These are phyloP conservation scores for Verticillium albo-atrum DNA, from an alignment of 2,329 filamentous ascomycete species.

Conservation along the genomic window DNA sequence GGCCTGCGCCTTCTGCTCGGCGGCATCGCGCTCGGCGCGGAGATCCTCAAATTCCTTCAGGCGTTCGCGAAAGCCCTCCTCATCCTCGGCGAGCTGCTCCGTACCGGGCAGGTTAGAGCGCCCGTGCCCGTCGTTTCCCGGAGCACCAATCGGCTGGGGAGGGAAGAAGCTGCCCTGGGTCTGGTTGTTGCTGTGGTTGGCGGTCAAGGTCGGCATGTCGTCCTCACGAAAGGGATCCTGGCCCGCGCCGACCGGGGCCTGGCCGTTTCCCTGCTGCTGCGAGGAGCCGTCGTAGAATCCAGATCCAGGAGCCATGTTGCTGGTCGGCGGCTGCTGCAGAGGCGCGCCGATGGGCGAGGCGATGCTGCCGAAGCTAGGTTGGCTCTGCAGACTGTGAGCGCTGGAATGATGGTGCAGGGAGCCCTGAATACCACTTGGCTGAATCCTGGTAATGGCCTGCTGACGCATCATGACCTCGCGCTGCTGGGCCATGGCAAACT, in stretches of 20 bases:
- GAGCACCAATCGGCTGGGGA: conserved; percentile 32
- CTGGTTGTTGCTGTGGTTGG: conserved; percentile 38
- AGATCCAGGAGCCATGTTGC: conserved; percentile 54
- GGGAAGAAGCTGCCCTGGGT: conserved; percentile 17
- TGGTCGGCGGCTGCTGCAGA: conserved; percentile 45
- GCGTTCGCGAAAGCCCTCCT: conserved; percentile 62
- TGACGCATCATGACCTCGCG: conserved; percentile 89
- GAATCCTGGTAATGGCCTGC: conserved; percentile 71
- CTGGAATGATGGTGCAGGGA: conserved; percentile 87
- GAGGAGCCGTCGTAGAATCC: conserved; percentile 65
- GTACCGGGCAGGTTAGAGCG: conserved; percentile 45
- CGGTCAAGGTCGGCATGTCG: conserved; percentile 63
- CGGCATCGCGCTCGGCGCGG: conserved; percentile 63
- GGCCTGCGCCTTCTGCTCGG: conserved; percentile 29
- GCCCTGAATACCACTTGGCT: conserved; percentile 29
- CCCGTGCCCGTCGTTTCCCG: conserved; percentile 30
- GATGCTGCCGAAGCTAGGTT: conserved; percentile 94
- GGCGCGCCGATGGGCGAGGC: conserved; percentile 70
- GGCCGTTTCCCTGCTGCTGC: conserved; percentile 31
- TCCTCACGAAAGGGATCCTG: conserved; percentile 63
- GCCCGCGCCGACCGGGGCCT: conserved; percentile 19
- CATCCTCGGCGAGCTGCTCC: conserved; percentile 47
- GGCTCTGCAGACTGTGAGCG: conserved; percentile 91
- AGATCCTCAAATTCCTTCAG: conserved; percentile 80
- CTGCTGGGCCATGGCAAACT: conserved; percentile 93